A percentile compares a stretch with the other conserved stretches of the same genome.
Evolutionary conservation across 768 basidiomycete genomes (phyloP).

Genomic region (Collybia sp.): DNA sequence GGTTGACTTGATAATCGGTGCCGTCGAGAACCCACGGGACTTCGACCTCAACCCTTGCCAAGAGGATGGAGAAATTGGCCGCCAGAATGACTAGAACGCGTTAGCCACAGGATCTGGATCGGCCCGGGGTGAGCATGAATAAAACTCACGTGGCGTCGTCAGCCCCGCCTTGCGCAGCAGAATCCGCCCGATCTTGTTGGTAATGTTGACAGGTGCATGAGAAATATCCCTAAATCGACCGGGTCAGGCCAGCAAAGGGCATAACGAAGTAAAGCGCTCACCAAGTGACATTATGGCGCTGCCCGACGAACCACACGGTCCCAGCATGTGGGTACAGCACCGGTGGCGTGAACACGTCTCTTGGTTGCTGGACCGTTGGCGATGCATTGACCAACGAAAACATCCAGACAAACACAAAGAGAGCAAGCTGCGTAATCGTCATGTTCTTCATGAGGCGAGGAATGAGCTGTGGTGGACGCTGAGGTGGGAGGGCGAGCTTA

Average conservation of each 20-base stretch:
- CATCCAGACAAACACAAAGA: neutral
- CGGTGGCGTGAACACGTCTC: constrained; percentile 36
- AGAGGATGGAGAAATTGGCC: neutral
- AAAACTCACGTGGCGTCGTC: constrained; percentile 17
- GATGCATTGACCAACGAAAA: neutral
- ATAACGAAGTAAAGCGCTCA: constrained; percentile 11
- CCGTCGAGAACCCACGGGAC: neutral
- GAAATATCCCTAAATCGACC: constrained; percentile 22
- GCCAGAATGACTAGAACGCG: neutral
- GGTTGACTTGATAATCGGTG: neutral
- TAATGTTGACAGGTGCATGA: constrained; percentile 27
- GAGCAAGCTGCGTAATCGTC: neutral
- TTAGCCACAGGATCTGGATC: neutral
- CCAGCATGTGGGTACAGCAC: constrained; percentile 23
- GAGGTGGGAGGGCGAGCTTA: too few species aligned
- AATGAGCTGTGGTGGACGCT: too few species aligned
- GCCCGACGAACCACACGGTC: constrained; percentile 33
- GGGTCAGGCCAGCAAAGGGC: constrained; percentile 3
- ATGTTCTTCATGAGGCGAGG: constrained; percentile 4
- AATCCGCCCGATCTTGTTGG: constrained; percentile 31
- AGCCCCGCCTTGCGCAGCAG: constrained; percentile 22
- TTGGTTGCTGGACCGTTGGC: constrained; percentile 2
- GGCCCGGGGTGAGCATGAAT: neutral
- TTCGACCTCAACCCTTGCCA: neutral
- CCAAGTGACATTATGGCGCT: constrained; percentile 34